These are phyloP conservation scores for Cercophora newfieldiana DNA, from an alignment of 495 filamentous ascomycete species.

Conservation along the genomic window DNA sequence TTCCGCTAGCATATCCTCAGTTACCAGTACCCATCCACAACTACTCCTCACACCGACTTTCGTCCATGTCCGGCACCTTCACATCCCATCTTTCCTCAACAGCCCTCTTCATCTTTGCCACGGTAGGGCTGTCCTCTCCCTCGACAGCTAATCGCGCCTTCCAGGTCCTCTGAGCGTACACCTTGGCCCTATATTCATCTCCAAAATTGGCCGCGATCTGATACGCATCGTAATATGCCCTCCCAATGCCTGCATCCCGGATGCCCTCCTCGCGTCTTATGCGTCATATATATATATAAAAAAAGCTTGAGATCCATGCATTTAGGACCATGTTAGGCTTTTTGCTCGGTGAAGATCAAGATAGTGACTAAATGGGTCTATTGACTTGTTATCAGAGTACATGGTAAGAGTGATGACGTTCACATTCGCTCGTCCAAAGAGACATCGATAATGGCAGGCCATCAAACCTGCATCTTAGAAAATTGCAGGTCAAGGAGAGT, in stretches of 20 bases:
- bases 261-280: not conserved
- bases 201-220: not conserved
- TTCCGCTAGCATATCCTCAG: not conserved
- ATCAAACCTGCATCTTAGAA: too few relatives aligned
- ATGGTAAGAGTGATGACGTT: too few relatives aligned
- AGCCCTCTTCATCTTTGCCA: not conserved
- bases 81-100: not conserved
- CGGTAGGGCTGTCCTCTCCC: not conserved
- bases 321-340: too few relatives aligned
- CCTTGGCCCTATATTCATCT: slow-evolving; percentile 1
- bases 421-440: too few relatives aligned
- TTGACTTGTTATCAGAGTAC: too few relatives aligned
- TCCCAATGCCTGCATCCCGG: not conserved
- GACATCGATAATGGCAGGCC: too few relatives aligned
- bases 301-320: too few relatives aligned
- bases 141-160: not conserved
- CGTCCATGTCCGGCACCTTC: not conserved
- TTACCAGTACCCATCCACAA: not conserved
- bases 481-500: too few relatives aligned
- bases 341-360: too few relatives aligned
- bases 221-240: not conserved
- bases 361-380: too few relatives aligned
- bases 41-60: not conserved
- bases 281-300: not conserved
- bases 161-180: slow-evolving; percentile 1